phyloP scores from a whole-genome alignment of 2,329 filamentous ascomycete species.

The Diplocarpon rosae region DNA sequence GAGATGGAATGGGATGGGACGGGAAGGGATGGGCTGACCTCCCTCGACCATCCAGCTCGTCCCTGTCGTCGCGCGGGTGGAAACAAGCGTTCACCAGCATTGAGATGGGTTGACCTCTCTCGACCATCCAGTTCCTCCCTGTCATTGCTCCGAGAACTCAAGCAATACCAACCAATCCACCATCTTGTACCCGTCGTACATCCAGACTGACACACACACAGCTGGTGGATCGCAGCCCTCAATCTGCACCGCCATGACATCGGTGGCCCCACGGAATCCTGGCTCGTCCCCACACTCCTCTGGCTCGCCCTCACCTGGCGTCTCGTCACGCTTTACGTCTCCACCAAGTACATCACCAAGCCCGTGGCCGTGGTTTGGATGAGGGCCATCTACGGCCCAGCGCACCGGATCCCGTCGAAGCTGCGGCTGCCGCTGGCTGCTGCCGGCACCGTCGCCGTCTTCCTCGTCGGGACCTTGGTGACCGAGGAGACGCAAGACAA shows the following conservation, averaged over 20 bases:
- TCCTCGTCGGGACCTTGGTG: conserved; percentile 68
- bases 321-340: conserved; percentile 62
- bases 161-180: background rate
- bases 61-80: too few relatives aligned
- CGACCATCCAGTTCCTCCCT: too few relatives aligned
- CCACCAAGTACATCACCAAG: conserved; percentile 52
- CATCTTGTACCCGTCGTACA: background rate
- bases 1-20: too few relatives aligned
- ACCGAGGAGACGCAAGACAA: conserved; percentile 64
- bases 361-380: conserved; percentile 60
- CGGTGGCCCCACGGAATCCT: conserved; percentile 37
- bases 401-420: conserved; percentile 53
- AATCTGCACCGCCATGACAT: conserved; percentile 59
- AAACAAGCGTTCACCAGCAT: too few relatives aligned
- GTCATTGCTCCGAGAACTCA: too few relatives aligned
- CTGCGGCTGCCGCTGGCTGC: conserved; percentile 53
- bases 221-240: conserved; percentile 48
- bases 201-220: conserved; percentile 2
- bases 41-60: too few relatives aligned
- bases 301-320: conserved; percentile 67
- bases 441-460: conserved; percentile 52
- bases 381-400: conserved; percentile 47
- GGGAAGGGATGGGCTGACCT: too few relatives aligned
- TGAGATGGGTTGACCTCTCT: too few relatives aligned
- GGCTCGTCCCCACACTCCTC: conserved; percentile 75